These are phyloP conservation scores for Hypoxylon sp. DNA, from an alignment of 2,329 filamentous ascomycete species.

Conservation along the genomic window DNA sequence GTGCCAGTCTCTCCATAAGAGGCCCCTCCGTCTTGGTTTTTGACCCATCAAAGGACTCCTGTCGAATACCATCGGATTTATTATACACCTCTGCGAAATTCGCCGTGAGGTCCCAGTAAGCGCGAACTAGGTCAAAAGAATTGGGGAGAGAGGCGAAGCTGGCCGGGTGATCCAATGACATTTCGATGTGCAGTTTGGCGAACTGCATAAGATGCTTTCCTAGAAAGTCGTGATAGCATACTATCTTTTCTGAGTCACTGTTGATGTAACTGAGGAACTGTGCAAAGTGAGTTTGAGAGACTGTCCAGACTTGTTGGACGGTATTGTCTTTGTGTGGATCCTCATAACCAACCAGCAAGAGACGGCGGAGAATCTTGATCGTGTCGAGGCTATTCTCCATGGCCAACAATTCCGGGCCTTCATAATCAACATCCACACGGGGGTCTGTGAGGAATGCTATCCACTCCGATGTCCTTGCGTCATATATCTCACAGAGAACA, in stretches of 20 bases:
- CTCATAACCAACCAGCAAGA: constrained; percentile 86
- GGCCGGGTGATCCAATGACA: constrained; percentile 82
- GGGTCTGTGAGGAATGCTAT: constrained; percentile 69
- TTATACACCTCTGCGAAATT: constrained; percentile 82
- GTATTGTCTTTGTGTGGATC: constrained; percentile 82
- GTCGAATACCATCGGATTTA: constrained; percentile 68
- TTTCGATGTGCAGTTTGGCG: constrained; percentile 89
- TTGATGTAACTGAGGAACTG: constrained; percentile 76
- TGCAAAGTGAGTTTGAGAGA: constrained; percentile 83
- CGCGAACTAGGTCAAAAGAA: constrained; percentile 79
- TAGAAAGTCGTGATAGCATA: constrained; percentile 71
- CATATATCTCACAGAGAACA: constrained; percentile 82
- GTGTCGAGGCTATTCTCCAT: constrained; percentile 83
- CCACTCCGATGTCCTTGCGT: constrained; percentile 79
- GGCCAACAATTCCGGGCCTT: constrained; percentile 65
- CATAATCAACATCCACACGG: constrained; percentile 67
- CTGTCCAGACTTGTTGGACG: constrained; percentile 83
- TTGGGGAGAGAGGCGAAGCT: constrained; percentile 87
- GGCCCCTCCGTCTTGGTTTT: constrained; percentile 70
- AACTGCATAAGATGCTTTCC: constrained; percentile 91
- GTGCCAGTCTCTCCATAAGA: constrained; percentile 80
- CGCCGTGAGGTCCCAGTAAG: constrained; percentile 87
- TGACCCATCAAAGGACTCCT: constrained; percentile 55
- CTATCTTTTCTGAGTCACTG: constrained; percentile 66
- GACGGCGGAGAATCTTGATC: constrained; percentile 82